Evolutionary conservation across 164 flowering plant genomes (phyloP), one percentile per base, ranked within the genome.

Genomic region (Liriodendron chinense): DNA sequence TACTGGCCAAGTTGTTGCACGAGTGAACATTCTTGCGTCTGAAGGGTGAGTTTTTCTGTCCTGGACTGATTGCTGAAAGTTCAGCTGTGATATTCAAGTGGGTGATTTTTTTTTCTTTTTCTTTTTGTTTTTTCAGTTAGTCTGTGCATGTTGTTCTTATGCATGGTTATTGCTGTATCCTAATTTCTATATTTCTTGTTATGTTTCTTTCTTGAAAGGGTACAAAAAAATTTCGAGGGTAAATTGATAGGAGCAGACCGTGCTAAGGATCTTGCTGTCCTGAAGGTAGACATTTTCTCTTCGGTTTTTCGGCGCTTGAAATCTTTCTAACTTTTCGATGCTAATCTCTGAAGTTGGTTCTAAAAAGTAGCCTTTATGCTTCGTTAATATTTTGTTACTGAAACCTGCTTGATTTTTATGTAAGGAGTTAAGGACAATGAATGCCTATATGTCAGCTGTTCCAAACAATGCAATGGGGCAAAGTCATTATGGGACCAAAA

Each of bases 161-260:
- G n/a, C 50, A 28, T 75, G 49, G 18, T 68, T 43, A 25, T 71
- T 34, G 13, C 53, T 57, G 69, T 8, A 24, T 77, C 43, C 43
- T 34, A 34, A 34, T 34, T 34, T 24, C 68, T 22, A 9, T 70
- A 70, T 74, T 61, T 53, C 69, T 73, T 14, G 73, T 71, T 78
- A 47, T 67, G 53, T 25, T 73, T 56, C 9, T 74, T 72, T 78
- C 72, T 59, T 67, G 74, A 75, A 74, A 93, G 98, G 88, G 86
- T 95, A 20, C 98, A 92, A 83, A 95, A 92, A 87, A 93, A 85
- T 80, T 95, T 90, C 81, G 99, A 93, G 83, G 99, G 96, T 21
- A 92, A 74, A 74, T 77, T 95, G 80, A 65, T 95, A 76, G 99
- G 99, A 75, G 99, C 99, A 67, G 98, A 93, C 78, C 98, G 99